phyloP scores from a whole-genome alignment of 345 rosid genomes.

The Salix exigua region DNA sequence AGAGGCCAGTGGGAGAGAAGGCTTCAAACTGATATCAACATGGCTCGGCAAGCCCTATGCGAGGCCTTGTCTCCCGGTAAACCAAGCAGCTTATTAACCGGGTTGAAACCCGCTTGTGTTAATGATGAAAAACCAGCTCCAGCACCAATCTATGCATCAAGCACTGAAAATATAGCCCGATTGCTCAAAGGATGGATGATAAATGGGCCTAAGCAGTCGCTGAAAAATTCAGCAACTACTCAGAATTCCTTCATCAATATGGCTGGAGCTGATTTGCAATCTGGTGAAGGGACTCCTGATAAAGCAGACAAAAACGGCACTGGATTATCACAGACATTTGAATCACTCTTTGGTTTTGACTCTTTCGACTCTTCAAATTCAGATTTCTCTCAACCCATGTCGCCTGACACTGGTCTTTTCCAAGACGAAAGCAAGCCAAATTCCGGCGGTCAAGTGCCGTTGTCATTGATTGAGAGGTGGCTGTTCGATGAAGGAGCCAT shows the following conservation, averaged over 20 bases:
- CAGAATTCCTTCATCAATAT: conserved; percentile 24
- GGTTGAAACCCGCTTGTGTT: conserved; percentile 17
- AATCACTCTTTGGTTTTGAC: conserved; percentile 42
- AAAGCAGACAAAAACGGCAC: conserved; percentile 22
- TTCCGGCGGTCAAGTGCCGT: conserved; percentile 31
- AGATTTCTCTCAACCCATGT: conserved; percentile 39
- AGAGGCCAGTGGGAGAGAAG: conserved; percentile 84
- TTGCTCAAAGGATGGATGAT: conserved; percentile 67
- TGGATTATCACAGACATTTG: conserved; percentile 35
- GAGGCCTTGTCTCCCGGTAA: conserved; percentile 74
- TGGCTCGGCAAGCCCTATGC: conserved; percentile 73
- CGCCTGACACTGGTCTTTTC: conserved; percentile 38
- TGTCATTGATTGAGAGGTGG: conserved; percentile 70
- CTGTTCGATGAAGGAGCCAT: conserved; percentile 53
- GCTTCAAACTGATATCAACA: conserved; percentile 84
- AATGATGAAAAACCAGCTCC: conserved; percentile 9
- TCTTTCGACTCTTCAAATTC: conserved; percentile 47
- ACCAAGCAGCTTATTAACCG: conserved; percentile 19
- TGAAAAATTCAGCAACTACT: conserved; percentile 20
- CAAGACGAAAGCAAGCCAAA: conserved; percentile 51
- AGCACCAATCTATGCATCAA: conserved; percentile 47
- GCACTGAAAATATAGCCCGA: conserved; percentile 64
- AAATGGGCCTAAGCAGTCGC: conserved; percentile 28
- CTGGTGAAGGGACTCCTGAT: conserved; percentile 29
- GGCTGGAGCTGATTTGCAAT: conserved; percentile 22